Evolutionary conservation across 2,329 filamentous ascomycete genomes (phyloP), one percentile per base, ranked within the genome.

Genomic region (Fusarium temperatum): DNA sequence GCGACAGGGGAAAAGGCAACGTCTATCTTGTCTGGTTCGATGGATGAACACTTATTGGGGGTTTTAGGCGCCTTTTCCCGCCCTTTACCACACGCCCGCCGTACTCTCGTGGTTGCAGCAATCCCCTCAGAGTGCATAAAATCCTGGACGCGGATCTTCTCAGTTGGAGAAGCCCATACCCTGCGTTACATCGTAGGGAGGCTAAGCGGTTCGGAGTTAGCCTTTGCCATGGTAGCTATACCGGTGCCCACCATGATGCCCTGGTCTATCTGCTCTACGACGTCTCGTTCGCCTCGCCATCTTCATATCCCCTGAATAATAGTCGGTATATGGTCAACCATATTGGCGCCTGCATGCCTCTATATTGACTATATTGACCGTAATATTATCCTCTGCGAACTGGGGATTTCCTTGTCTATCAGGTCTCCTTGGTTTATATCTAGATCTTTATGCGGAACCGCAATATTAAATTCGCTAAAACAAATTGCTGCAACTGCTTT

Each of bases 101-200:
- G 67, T 65, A 56, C 56, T 73, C 64, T 69, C 53, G 44, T 53
- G 54, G 68, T 68, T 74, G 59, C 63, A 63, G 53, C 41, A 65
- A 66, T 59, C 53, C 65, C 56, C 42, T 41, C 50, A 56, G 58
- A 55, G 63, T 76, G 72, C 66, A 76, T 65, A 38, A 66, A 66
- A 77, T 76, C 75, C 75, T 56, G 69, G 72, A 47, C 67, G 75
- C 63, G 72, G 75, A 77, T 77, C 75, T 76, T 51, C n/a, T 61
- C 63, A 75, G 63, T 66, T 62, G 63, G 44, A 74, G 68, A 64
- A 42, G 62, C 36, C 24, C 64, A 66, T 73, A 51, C 57, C 62
- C 66, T 75, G 68, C 72, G 75, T 76, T 76, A 66, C 75, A 77
- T 61, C 44, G 75, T 66, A 75, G 63, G 53, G 54, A 48, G 65